Evolutionary conservation across 2,329 filamentous ascomycete genomes (phyloP).

Genomic region (Alternaria ventricosa): DNA sequence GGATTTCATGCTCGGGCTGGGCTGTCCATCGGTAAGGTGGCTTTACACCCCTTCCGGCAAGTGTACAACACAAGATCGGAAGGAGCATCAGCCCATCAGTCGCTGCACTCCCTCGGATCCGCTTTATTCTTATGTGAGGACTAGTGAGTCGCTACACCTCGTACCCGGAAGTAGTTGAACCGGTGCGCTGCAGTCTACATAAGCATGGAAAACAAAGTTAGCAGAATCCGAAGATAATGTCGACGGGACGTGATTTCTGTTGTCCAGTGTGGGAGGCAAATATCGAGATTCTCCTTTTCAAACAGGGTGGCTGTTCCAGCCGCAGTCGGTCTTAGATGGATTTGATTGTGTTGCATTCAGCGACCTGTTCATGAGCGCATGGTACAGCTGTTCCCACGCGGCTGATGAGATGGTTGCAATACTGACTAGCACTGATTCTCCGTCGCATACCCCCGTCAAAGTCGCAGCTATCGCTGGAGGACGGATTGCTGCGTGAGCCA

Average conservation of each 20-base stretch:
- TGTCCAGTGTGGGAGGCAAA: not conserved
- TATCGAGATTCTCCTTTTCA: not conserved
- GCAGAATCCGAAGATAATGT: not conserved
- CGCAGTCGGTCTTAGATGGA: not conserved
- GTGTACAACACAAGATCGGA: not conserved
- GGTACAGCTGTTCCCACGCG: not conserved
- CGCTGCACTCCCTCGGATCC: not conserved
- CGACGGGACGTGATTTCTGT: not conserved
- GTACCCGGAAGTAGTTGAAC: not conserved
- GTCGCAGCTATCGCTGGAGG: not conserved
- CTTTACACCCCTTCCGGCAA: not conserved
- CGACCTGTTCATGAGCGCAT: not conserved
- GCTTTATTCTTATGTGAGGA: not conserved
- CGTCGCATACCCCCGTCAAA: not conserved
- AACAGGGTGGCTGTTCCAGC: not conserved
- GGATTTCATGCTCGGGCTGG: not conserved
- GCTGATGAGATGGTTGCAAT: not conserved
- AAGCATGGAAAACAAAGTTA: not conserved
- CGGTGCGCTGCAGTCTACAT: not conserved
- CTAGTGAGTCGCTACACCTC: not conserved
- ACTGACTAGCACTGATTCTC: not conserved
- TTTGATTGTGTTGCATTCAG: not conserved
- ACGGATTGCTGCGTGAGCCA: conserved; percentile 22
- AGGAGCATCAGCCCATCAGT: not conserved
- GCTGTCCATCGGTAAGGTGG: not conserved